These are phyloP conservation scores for Apophysomyces variabilis DNA, from an alignment of 371 early-diverging fungal species.

Conservation along the genomic window DNA sequence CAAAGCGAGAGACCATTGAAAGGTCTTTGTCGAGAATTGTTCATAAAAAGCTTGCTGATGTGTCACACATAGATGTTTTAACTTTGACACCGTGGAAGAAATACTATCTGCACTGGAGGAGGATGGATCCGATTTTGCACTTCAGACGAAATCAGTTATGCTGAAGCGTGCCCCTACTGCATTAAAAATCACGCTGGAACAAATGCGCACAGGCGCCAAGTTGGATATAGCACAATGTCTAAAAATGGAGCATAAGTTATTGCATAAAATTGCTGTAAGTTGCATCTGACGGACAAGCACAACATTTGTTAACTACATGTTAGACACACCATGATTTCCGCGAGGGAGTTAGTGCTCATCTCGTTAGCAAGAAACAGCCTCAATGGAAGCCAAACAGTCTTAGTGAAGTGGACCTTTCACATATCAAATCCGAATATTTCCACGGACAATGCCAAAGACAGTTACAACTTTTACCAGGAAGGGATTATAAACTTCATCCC, in stretches of 20 bases:
- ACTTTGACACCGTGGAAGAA: conserved; percentile 70
- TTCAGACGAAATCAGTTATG: conserved; percentile 62
- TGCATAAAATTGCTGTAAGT: conserved; percentile 64
- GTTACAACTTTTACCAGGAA: conserved; percentile 16
- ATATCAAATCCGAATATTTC: conserved; percentile 56
- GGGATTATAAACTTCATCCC: conserved; percentile 58
- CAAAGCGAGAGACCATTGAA: conserved; percentile 1
- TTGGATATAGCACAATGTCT: conserved; percentile 47
- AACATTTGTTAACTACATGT: conserved; percentile 27
- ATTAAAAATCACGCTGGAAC: conserved; percentile 78
- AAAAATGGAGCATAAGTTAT: conserved; percentile 75
- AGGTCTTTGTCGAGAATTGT: not conserved
- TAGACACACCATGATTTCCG: conserved; percentile 60
- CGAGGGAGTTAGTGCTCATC: conserved; percentile 77
- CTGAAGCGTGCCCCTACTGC: conserved; percentile 73
- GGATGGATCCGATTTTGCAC: conserved; percentile 65
- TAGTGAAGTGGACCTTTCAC: conserved; percentile 49
- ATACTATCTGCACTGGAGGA: conserved; percentile 65
- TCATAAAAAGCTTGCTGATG: not conserved
- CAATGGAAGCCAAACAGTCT: conserved; percentile 72
- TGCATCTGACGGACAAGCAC: not conserved
- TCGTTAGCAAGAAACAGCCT: conserved; percentile 69
- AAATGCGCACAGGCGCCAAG: conserved; percentile 68
- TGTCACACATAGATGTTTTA: conserved; percentile 67
- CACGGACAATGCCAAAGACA: conserved; percentile 19